Percentiles rank a stretch among this genome's conserved stretches.
Conservation (phyloP, 208 protist species). For the Trichomonas tenax region DNA sequence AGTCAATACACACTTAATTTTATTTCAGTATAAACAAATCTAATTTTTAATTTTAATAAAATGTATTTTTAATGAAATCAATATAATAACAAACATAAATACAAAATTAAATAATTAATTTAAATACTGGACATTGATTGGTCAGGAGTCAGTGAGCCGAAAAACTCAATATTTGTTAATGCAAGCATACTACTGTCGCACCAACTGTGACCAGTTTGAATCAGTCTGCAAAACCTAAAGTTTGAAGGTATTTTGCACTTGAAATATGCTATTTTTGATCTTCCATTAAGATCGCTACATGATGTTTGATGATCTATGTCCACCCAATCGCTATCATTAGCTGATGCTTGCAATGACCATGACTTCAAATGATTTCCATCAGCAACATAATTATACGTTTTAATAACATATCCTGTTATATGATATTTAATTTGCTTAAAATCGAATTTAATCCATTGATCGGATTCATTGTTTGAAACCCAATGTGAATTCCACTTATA, state of each 20-base stretch:
- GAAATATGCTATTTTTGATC: background rate
- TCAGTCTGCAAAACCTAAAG: background rate
- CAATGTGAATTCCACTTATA: background rate
- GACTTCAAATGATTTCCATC: background rate
- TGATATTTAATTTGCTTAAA: background rate
- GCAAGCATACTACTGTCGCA: background rate
- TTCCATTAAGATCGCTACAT: background rate
- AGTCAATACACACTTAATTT: no score
- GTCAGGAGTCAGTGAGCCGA: background rate
- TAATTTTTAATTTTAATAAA: no score
- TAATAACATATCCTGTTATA: background rate
- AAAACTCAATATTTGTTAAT: background rate
- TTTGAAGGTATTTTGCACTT: background rate
- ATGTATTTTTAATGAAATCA: no score
- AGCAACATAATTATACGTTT: background rate
- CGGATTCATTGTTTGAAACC: background rate
- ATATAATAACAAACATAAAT: no score
- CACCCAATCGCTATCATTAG: background rate
- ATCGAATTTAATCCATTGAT: conserved; percentile 18
- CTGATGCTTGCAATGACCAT: background rate
- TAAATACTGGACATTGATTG: background rate
- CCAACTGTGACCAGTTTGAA: background rate
- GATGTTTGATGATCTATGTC: background rate
- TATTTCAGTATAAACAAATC: no score
- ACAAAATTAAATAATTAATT: background rate